These are phyloP conservation scores for Scutellospora calospora DNA, from an alignment of 371 early-diverging fungal species.

Conservation along the genomic window DNA sequence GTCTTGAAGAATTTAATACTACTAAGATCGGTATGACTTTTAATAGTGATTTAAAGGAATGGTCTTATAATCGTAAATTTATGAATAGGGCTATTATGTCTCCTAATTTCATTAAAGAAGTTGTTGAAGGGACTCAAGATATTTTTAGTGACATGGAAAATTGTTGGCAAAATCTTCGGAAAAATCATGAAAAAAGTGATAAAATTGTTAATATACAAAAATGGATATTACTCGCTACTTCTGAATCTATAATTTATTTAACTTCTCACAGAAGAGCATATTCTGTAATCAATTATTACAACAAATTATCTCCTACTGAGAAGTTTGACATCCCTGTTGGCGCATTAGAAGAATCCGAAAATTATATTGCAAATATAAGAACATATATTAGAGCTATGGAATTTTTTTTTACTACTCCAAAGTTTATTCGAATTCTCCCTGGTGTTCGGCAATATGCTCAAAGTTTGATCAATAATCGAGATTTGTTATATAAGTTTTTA, in stretches of 20 bases:
- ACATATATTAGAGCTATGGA: no score
- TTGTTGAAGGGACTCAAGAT: background rate
- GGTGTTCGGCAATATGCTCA: background rate
- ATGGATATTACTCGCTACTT: background rate
- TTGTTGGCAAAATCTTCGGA: conserved; percentile 7
- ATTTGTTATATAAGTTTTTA: background rate
- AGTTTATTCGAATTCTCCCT: background rate
- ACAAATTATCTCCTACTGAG: background rate
- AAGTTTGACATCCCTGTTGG: background rate
- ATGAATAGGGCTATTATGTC: background rate
- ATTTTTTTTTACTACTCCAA: conserved; percentile 2
- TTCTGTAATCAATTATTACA: conserved; percentile 3
- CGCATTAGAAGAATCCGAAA: background rate
- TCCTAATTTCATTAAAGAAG: conserved; percentile 5
- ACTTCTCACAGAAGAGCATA: background rate
- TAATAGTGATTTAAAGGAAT: conserved; percentile 8
- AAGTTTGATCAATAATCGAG: background rate
- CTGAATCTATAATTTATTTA: background rate
- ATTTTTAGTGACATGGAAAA: conserved; percentile 17
- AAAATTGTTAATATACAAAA: background rate
- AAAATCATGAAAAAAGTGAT: background rate
- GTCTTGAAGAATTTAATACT: conserved; percentile 14
- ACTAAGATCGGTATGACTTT: conserved; percentile 9
- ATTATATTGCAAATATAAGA: background rate
- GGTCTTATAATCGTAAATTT: conserved; percentile 31